Evolutionary conservation across 164 flowering plant genomes (phyloP), one percentile per base, ranked within the genome.

Genomic region (Stephania japonica): DNA sequence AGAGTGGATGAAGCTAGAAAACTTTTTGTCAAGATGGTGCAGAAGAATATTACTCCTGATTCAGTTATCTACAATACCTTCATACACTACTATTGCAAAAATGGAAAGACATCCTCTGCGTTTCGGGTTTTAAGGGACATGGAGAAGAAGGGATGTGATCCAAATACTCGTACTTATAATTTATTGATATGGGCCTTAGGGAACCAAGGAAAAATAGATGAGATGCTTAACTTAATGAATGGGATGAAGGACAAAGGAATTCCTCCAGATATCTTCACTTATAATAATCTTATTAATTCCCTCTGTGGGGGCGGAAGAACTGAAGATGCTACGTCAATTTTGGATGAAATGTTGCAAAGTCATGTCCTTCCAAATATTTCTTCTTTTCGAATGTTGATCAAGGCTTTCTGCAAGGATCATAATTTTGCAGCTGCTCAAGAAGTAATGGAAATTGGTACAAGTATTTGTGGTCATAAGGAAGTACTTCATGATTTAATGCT

Each of bases 91-190:
- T 90, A 82, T 78, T 90, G 95, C 77, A 87, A 87, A 78, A 81
- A 84, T 27, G 96, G 96, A 50, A 95, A 89, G 74, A 43, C 90
- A 50, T 88, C 97, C 67, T 85, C 93, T 38, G 99, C 98, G 41
- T 87, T 91, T 79, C 87, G 88, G 59, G 98, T 95, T 81, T 86
- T 95, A 23, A 87, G 88, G 75, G 97, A 93, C 80, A 95, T 95
- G 98, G 98, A 95, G 86, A 90, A 84, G 73, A 85, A 75, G 68
- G 89, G 93, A 65, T 91, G 88, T 80, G 79, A 76, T 38, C 91
- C 86, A 73, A 88, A 75, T 79, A 76, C 88, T 62, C 87, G 76
- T 64, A 91, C 93, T 50, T 95, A 89, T 81, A 95, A 93, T 80
- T 86, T 90, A 63, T 79, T 95, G 80, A 87, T 95, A 56, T 73